A percentile compares a stretch with the other conserved stretches of the same genome.
Conservation (phyloP, 78 protist species). For the Dictyostelium citrinum region DNA sequence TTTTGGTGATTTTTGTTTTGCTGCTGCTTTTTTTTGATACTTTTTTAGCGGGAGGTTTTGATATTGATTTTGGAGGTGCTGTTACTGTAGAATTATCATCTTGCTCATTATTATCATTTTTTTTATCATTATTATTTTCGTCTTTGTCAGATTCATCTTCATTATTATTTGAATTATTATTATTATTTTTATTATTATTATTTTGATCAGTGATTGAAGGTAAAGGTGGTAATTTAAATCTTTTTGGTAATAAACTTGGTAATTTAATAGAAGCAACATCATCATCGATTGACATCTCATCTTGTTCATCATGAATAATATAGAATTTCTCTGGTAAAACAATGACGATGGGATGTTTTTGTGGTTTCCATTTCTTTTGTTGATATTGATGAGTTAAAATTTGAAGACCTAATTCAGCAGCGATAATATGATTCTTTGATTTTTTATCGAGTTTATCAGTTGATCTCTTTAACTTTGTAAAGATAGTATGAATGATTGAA, state of each 20-base stretch:
- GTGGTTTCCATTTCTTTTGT: constrained; percentile 67
- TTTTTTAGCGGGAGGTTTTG: not conserved
- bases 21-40: not conserved
- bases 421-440: not conserved
- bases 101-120: not conserved
- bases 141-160: not conserved
- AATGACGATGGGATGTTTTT: constrained; percentile 15
- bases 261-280: not conserved
- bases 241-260: not conserved
- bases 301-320: not conserved
- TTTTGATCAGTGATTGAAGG: not conserved
- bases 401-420: constrained; percentile 20
- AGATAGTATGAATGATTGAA: constrained; percentile 21
- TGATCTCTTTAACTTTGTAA: not conserved
- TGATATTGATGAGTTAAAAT: constrained; percentile 18
- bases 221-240: constrained; percentile 23
- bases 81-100: not conserved
- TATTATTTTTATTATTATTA: not conserved
- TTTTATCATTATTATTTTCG: not conserved
- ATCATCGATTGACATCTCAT: not conserved
- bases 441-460: constrained; percentile 24
- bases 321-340: not conserved
- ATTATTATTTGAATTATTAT: not conserved
- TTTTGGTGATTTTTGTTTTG: not conserved
- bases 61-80: not conserved